Conservation (phyloP, 1,139 yeast genomes). For the Magnusiomyces paraingens region DNA sequence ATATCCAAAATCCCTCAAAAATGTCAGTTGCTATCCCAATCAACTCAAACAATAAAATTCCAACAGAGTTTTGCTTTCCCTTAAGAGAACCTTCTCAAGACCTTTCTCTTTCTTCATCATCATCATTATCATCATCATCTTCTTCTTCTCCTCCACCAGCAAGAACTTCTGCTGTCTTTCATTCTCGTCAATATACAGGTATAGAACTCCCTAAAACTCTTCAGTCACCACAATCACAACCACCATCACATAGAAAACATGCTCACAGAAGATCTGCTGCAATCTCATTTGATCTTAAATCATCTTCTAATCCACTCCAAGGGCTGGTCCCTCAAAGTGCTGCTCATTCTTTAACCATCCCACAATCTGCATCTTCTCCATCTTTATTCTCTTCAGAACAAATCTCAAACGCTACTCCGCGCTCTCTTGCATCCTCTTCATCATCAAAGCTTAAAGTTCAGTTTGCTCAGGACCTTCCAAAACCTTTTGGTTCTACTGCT, state of each 20-base stretch:
- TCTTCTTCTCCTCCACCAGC: too few relatives aligned
- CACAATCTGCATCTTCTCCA: constrained; percentile 2
- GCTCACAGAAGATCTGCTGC: constrained; percentile 35
- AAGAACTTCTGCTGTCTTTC: not conserved
- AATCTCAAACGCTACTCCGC: constrained; percentile 9
- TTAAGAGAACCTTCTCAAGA: constrained; percentile 4
- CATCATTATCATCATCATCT: too few relatives aligned
- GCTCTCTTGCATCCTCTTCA: constrained; percentile 1
- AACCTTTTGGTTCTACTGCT: not conserved
- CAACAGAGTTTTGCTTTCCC: constrained; percentile 15
- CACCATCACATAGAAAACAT: constrained; percentile 21
- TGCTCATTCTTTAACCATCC: not conserved
- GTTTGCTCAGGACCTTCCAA: not conserved
- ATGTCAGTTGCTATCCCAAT: not conserved
- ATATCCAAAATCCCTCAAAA: not conserved
- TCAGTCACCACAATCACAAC: not conserved
- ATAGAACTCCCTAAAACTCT: constrained; percentile 9
- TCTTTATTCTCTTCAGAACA: constrained; percentile 2
- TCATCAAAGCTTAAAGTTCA: not conserved
- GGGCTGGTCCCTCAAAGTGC: constrained; percentile 3
- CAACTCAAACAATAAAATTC: constrained; percentile 5
- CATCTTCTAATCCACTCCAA: not conserved
- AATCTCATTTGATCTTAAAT: constrained; percentile 24
- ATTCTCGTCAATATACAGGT: constrained; percentile 10
- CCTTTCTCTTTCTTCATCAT: not conserved